Evolutionary conservation across 495 filamentous ascomycete genomes (phyloP), one percentile per base, ranked within the genome.

Genomic region (Talaromyces adpressus): DNA sequence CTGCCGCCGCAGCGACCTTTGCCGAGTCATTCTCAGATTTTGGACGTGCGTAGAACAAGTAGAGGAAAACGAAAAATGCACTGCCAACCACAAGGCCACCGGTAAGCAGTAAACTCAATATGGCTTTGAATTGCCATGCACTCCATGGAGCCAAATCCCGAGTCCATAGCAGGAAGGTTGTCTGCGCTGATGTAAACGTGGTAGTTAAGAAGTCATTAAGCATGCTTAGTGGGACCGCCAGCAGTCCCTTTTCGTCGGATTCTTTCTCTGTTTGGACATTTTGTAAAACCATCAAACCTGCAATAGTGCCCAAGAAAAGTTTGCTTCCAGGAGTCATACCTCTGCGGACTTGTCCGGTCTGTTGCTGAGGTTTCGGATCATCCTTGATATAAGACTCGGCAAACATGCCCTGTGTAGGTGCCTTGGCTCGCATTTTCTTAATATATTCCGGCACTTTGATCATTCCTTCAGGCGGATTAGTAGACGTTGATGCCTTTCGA

Each of bases 221-320:
- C 1, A 85, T 68, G 8, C 83, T 77, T 47, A 87, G 62, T 0
- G 92, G 92, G 1, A 91, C 59, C 9, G 85, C 84, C 66, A 88
- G 83, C 18, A 97, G 79, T 12, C 90, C 91, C 58, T 91, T 89
- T 6, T 81, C 80, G 49, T 86, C 86, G 45, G 73, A 62, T 18
- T 72, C 68, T 63, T 91, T 81, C 54, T 84, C 85, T 45, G 69
- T 72, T 1, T 71, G 68, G 61, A 93, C 76, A 7, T 91, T 91
- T 73, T 96, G 91, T 65, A 96, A 70, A 47, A 97, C 82, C 92
- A 97, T 95, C 36, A 98, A 75, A 1, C 93, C 92, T 39, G 93
- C 93, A 62, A 98, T 80, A 32, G 91, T 90, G 30, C 93, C 93
- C 12, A 97, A 84, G 89, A 98, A 93, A 66, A 97, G 79, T 71